Evolutionary conservation across 495 filamentous ascomycete species (phyloP).

Genomic region (Aspergillus affinis): DNA sequence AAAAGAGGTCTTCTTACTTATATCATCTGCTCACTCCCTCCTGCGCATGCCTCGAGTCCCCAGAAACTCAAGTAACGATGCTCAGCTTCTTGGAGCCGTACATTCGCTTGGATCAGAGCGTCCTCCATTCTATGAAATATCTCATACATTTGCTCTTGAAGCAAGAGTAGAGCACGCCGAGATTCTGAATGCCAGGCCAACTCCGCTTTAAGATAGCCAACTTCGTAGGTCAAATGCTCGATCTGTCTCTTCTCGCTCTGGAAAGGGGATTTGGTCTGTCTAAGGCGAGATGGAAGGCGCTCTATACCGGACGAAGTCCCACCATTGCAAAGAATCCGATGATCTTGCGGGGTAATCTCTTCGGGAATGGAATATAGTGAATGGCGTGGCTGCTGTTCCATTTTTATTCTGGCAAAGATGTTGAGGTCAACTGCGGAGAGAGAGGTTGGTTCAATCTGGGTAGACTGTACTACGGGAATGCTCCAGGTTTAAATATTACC

Average conservation of each 20-base stretch:
- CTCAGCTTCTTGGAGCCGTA: slow-evolving; percentile 7
- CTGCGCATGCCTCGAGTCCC: slow-evolving; percentile 1
- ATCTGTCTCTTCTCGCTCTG: slow-evolving; percentile 4
- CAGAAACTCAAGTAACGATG: slow-evolving; percentile 10
- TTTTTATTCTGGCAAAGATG: not conserved
- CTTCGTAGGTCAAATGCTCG: slow-evolving; percentile 10
- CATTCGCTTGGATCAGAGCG: slow-evolving; percentile 5
- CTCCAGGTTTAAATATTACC: too few species aligned
- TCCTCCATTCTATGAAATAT: slow-evolving; percentile 12
- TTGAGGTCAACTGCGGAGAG: not conserved
- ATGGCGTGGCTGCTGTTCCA: not conserved
- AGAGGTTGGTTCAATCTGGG: too few species aligned
- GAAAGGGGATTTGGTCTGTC: slow-evolving; percentile 4
- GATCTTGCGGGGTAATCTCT: slow-evolving; percentile 14
- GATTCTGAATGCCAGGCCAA: slow-evolving; percentile 11
- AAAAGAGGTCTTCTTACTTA: not conserved
- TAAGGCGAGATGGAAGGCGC: slow-evolving; percentile 12
- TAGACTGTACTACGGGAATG: too few species aligned
- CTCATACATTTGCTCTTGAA: slow-evolving; percentile 13
- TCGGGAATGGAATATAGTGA: slow-evolving; percentile 10
- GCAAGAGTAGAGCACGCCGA: slow-evolving; percentile 8
- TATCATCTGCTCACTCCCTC: slow-evolving; percentile 1
- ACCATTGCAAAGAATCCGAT: slow-evolving; percentile 11
- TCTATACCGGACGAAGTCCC: slow-evolving; percentile 13
- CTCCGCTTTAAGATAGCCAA: slow-evolving; percentile 13